These are phyloP conservation scores for Excoecaria agallocha DNA, from an alignment of 345 rosid species.

Conservation along the genomic window DNA sequence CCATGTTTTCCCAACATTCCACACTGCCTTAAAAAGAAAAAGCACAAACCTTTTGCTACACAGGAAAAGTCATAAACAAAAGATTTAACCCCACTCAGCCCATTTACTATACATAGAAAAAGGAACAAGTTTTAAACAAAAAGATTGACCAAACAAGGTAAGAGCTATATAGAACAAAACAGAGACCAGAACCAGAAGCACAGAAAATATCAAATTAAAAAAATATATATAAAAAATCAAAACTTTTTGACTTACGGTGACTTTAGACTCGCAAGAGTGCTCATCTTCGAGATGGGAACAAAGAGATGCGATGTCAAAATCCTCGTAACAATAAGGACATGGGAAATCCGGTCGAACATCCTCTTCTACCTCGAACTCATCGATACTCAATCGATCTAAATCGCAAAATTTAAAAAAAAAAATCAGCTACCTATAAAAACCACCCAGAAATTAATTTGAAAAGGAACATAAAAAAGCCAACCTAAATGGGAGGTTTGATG, in stretches of 20 bases:
- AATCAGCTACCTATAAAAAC: background rate
- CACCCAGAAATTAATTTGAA: background rate
- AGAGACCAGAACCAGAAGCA: background rate
- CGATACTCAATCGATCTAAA: slow-evolving; percentile 53
- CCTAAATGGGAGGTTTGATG: slow-evolving; percentile 47
- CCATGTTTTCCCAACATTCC: background rate
- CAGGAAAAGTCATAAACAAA: background rate
- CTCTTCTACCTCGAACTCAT: slow-evolving; percentile 59
- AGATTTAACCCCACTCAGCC: background rate
- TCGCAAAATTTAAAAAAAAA: background rate
- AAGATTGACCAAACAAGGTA: background rate
- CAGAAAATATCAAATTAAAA: background rate
- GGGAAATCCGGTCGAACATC: slow-evolving; percentile 53
- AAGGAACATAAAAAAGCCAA: background rate
- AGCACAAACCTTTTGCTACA: background rate
- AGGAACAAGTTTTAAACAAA: background rate
- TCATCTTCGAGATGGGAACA: slow-evolving; percentile 66
- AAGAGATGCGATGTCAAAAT: slow-evolving; percentile 52
- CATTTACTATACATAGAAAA: background rate
- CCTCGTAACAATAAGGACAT: slow-evolving; percentile 61
- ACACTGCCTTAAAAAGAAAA: background rate
- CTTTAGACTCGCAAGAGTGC: slow-evolving; percentile 53
- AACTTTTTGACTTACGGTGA: slow-evolving; percentile 32
- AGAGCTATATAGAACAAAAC: background rate
- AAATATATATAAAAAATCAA: background rate